These are phyloP conservation scores for Fusarium coicis DNA, from an alignment of 2,329 filamentous ascomycete genomes.

Conservation along the genomic window DNA sequence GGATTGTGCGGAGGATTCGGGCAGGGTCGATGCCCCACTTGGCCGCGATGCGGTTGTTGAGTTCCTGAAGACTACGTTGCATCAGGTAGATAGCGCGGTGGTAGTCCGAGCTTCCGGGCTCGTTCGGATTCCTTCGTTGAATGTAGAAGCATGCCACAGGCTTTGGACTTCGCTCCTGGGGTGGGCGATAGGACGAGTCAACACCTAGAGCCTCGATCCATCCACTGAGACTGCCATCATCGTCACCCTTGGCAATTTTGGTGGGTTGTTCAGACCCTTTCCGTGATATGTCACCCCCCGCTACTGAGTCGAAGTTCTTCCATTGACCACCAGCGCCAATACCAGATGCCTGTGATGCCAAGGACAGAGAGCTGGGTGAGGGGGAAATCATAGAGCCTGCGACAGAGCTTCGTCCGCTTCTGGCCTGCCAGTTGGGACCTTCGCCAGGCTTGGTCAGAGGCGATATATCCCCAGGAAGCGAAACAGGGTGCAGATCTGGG, in stretches of 20 bases:
- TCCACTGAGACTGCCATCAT: constrained; percentile 74
- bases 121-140: constrained; percentile 63
- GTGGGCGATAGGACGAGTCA: constrained; percentile 85
- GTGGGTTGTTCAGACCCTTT: constrained; percentile 65
- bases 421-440: constrained; percentile 60
- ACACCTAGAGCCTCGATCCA: constrained; percentile 94
- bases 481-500: constrained; percentile 81
- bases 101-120: constrained; percentile 66
- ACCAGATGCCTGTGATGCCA: constrained; percentile 66
- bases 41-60: constrained; percentile 76
- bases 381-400: constrained; percentile 72
- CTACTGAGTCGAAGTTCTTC: constrained; percentile 66
- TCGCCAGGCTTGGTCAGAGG: constrained; percentile 68
- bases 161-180: constrained; percentile 75
- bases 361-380: constrained; percentile 72
- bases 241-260: constrained; percentile 64
- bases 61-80: constrained; percentile 78
- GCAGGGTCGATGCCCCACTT: constrained; percentile 85
- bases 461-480: constrained; percentile 73
- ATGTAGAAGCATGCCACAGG: constrained; percentile 91
- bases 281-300: constrained; percentile 59
- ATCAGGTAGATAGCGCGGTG: constrained; percentile 89
- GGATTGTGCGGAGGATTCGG: constrained; percentile 76
- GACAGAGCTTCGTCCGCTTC: constrained; percentile 67
- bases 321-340: constrained; percentile 59